phyloP scores from a whole-genome alignment of 2,329 filamentous ascomycete species.

The Talaromyces sp. region DNA sequence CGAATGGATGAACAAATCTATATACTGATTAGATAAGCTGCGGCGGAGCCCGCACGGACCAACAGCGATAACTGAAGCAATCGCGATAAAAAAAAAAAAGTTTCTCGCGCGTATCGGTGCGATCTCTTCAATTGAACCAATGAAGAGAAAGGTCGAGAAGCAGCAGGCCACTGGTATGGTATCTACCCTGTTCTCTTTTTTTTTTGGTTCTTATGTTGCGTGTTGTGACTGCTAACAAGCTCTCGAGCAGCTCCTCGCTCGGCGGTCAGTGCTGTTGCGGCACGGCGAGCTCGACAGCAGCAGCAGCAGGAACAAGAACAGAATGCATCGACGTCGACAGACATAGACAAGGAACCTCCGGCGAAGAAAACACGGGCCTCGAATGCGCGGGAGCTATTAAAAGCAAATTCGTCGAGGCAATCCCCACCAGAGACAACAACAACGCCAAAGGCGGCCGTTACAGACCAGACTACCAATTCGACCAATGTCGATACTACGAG shows the following conservation, averaged over 20 bases:
- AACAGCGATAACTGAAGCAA: conserved; percentile 14
- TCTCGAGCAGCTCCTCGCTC: conserved; percentile 4
- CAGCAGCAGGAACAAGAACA: conserved; percentile 18
- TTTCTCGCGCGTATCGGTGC: neutral
- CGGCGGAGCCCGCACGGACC: conserved; percentile 28
- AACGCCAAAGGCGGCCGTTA: neutral
- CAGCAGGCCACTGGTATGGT: conserved; percentile 26
- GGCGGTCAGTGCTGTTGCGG: conserved; percentile 35
- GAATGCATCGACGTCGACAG: conserved; percentile 17
- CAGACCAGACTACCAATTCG: neutral
- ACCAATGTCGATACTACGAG: conserved; percentile 1
- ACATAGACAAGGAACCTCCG: conserved; percentile 22
- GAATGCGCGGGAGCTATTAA: conserved; percentile 16
- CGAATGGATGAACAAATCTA: neutral
- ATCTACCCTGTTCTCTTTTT: neutral
- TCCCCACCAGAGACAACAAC: conserved; percentile 14
- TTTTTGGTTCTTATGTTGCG: neutral
- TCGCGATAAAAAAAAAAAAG: conserved; percentile 14
- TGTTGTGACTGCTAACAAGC: neutral
- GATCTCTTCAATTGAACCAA: conserved; percentile 8
- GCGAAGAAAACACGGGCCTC: conserved; percentile 28
- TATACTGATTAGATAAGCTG: neutral
- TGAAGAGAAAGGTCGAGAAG: conserved; percentile 36
- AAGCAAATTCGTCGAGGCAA: conserved; percentile 14
- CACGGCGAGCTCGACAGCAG: conserved; percentile 36